Base-by-base conservation (phyloP, 2,329 filamentous ascomycete species). In the Ilyonectria destructans region DNA sequence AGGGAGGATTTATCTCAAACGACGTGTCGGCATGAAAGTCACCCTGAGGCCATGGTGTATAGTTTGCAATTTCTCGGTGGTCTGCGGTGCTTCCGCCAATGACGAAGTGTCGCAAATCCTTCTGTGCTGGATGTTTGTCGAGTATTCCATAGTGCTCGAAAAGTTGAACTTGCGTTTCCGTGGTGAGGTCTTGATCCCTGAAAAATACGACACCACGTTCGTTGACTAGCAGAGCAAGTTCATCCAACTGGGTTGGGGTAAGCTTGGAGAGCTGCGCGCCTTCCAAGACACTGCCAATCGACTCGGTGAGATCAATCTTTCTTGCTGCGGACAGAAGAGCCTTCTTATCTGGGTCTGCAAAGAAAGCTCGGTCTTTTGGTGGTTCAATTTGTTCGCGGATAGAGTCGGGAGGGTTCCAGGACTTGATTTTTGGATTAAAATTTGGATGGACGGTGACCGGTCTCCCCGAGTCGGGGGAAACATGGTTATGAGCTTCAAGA, bases 11-110 rank as follows among this genome's bases (percentile, higher is more conserved):
- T 66, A 86, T 80, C 72, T 87, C 85, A 68, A 86, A 87, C 0
- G 82, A 85, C 1, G 84, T 86, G 71, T 87, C 85, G 31, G 85
- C 82, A 65, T 87, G 85, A 67, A 83, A 87, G 54, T 86, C 85
- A 4, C 65, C 63, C 8, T 66, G 67, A 0, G 67, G 67, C 69
- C 67, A 71, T 1, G 61, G 67, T 0, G 85, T 87, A 72, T 86
- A 86, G 29, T 80, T 83, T 1, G 78, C 69, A 2, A 84, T 74
- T 65, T 83, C 81, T 10, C 85, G 82, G 70, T 85, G 82, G 69
- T 87, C 83, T 29, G 83, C 81, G 2, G 75, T 78, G 68, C 82
- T 86, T 2, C 83, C 85, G 31, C 80, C 78, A 64, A 86, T 85
- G 12, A 82, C 78, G 9, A 85, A 79, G 57, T 85, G 83, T 26